Conservation (phyloP, 2,329 filamentous ascomycete genomes). For the Penicillium rolfsii region DNA sequence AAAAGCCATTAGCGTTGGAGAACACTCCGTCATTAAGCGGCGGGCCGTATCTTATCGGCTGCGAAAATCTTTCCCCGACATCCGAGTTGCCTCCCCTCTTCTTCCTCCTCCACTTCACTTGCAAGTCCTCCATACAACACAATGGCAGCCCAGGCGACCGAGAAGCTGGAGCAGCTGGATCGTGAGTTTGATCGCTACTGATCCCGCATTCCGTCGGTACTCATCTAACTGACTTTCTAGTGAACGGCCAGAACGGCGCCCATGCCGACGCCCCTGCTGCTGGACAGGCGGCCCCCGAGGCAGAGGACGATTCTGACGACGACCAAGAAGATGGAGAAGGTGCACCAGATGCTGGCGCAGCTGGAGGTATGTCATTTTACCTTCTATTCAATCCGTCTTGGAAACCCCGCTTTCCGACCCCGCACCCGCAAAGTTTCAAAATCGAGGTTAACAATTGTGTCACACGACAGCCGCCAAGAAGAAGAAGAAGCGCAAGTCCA, state of each 20-base stretch:
- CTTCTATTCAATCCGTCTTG: not conserved
- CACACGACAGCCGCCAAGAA: conserved; percentile 60
- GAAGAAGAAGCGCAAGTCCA: conserved; percentile 82
- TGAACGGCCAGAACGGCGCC: conserved; percentile 45
- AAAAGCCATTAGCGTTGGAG: not conserved
- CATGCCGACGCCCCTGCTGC: conserved; percentile 37
- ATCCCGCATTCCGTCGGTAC: not conserved
- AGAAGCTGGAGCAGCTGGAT: conserved; percentile 47
- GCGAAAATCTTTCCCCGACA: conserved; percentile 33
- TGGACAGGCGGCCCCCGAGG: conserved; percentile 47
- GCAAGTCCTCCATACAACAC: conserved; percentile 28
- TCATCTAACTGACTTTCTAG: conserved; percentile 36
- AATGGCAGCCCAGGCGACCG: conserved; percentile 49
- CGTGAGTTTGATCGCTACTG: conserved; percentile 32
- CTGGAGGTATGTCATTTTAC: conserved; percentile 37
- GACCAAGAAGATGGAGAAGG: conserved; percentile 54
- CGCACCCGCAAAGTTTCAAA: conserved; percentile 1
- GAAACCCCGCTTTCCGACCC: conserved; percentile 6
- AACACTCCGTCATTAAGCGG: conserved; percentile 10
- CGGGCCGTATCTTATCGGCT: conserved; percentile 29
- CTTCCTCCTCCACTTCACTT: conserved; percentile 23
- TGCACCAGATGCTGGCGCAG: conserved; percentile 43
- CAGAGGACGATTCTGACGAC: conserved; percentile 60
- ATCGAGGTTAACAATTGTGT: conserved; percentile 14
- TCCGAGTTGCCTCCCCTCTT: conserved; percentile 23